Base-by-base conservation (phyloP, 1,284 basidiomycete species). In the Fomitiporia mediterranea region DNA sequence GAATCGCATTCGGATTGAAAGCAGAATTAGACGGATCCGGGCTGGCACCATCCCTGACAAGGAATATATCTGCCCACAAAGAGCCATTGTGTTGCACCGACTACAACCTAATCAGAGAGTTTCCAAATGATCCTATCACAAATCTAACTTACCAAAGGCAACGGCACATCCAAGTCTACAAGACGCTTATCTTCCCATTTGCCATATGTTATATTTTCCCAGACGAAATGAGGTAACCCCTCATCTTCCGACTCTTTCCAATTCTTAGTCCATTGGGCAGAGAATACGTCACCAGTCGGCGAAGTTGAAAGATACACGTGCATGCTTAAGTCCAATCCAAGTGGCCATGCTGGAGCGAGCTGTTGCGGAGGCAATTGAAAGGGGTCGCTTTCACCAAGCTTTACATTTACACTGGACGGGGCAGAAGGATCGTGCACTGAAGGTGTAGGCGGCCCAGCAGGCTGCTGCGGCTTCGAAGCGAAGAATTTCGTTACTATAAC, bases 51-150 rank as follows among this genome's bases (percentile, higher is more conserved):
- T 86, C 79, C 63, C 81, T 85, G 2, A 86, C 79, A 6, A 98
- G 74, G 65, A 91, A 87, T 8, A 97, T 76, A 64, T 98, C 93
- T 7, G 91, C 89, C 86, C 88, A 97, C 51, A 93, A 69, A 4
- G 86, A 84, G 11, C 84, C 88, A 67, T 97, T 97, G 57, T 79
- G 76, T 64, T 87, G 75, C 4, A 96, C 94, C 44, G 74, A 77
- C 86, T 94, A 59, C 34, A 47, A 28, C 35, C 19, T 32, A 32
- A 55, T 55, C 51, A 17, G 48, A 42, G 39, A n/a, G n/a, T n/a
- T n/a, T n/a, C n/a, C n/a, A n/a, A n/a, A n/a, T n/a, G n/a, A n/a
- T n/a, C n/a, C n/a, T n/a, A 40, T 15, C 47, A 51, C 28, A 58
- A 30, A 17, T 34, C 38, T 32, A 2, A 69, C 78, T 60, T 66